Base-by-base conservation (phyloP, 345 rosid species). In the Kandelia obovata region DNA sequence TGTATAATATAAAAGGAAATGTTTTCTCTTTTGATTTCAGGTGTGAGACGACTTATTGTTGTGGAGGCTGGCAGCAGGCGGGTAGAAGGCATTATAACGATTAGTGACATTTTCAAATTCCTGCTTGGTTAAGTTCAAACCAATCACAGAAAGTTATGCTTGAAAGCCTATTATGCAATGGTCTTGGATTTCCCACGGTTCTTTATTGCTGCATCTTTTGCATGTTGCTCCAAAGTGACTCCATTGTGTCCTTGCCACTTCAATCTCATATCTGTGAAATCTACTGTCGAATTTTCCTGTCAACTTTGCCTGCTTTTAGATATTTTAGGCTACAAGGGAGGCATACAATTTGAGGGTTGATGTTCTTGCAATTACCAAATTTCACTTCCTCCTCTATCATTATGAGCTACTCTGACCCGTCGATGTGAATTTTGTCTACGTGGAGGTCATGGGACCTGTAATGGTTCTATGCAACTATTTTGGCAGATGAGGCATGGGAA, bases 31-130 rank as follows among this genome's bases (percentile, higher is more conserved):
- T 25, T 56, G 21, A 23, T 71, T 67, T 67, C 80, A 77, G 80
- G 80, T 35, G 76, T 77, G 26, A 71, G 80, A 64, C 80, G 76
- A 21, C 76, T 77, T 34, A 31, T 77, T 37, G 67, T 77, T 32
- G 80, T 77, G 49, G 80, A 77, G 71, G 80, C 76, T 34, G 80
- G 80, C 51, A 77, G 76, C 59, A 77, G 68, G 64, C 70, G 80
- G 2, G 76, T 77, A 35, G 80, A 77, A 67, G 80, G 80, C 69
- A 77, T 77, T 58, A 35, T 77, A 10, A 71, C 80, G 4, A 35
- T 71, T 64, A 58, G 80, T 13, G 80, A 77, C 66, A 58, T 77
- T 19, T 77, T 77, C 71, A 77, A 26, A 26, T 77, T 77, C 61
- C 68, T 77, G 72, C 75, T 77, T 26, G 69, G 72, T 72, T 87